Conservation (phyloP, 495 filamentous ascomycete species). For the Trichodelitschia bisporula region DNA sequence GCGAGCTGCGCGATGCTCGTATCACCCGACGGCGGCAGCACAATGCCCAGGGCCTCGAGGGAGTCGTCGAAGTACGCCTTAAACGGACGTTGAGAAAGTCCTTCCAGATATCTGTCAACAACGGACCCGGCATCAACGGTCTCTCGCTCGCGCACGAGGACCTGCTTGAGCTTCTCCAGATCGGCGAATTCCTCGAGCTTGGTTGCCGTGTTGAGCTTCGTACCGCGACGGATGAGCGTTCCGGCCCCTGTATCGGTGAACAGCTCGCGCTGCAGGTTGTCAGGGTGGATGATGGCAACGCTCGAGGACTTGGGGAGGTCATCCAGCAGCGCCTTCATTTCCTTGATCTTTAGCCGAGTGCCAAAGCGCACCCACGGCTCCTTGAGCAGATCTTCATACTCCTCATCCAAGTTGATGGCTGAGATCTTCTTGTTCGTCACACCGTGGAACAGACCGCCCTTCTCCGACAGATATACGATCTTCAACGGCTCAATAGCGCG, state of each 20-base stretch:
- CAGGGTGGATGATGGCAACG: constrained; percentile 92
- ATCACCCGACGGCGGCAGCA: constrained; percentile 40
- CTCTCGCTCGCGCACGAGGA: constrained; percentile 66
- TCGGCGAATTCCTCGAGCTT: constrained; percentile 61
- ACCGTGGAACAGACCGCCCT: constrained; percentile 87
- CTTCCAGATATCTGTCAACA: constrained; percentile 67
- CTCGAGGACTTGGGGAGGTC: constrained; percentile 76
- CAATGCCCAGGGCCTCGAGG: constrained; percentile 92
- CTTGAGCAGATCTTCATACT: constrained; percentile 83
- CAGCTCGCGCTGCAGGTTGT: constrained; percentile 81
- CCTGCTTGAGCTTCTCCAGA: constrained; percentile 49
- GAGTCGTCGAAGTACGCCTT: constrained; percentile 88
- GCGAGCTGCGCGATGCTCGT: constrained; percentile 48
- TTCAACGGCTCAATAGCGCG: constrained; percentile 79
- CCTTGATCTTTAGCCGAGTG: constrained; percentile 92
- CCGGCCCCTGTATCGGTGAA: constrained; percentile 94
- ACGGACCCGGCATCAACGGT: constrained; percentile 60
- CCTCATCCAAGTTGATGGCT: constrained; percentile 91
- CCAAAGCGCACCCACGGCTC: constrained; percentile 94
- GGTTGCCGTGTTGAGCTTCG: constrained; percentile 59
- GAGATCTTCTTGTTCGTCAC: constrained; percentile 90
- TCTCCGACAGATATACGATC: constrained; percentile 95
- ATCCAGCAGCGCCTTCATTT: constrained; percentile 83
- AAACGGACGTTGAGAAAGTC: constrained; percentile 51
- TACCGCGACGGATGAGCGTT: constrained; percentile 79